Evolutionary conservation across 2,329 filamentous ascomycete genomes (phyloP).

Genomic region (Chrysoporthe cubensis): DNA sequence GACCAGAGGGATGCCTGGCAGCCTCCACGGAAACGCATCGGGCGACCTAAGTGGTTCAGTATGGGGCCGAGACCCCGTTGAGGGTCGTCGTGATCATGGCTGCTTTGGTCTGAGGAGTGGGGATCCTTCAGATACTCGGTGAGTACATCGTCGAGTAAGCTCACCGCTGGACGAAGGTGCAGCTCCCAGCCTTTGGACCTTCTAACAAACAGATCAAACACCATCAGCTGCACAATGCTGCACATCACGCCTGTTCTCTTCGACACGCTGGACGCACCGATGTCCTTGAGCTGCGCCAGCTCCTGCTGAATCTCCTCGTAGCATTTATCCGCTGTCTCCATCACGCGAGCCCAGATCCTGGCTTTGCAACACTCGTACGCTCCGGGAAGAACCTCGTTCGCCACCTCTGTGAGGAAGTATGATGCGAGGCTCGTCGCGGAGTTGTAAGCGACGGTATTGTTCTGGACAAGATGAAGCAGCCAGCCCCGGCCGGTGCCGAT

Average conservation of each 20-base stretch:
- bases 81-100: neutral
- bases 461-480: conserved; percentile 30
- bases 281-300: neutral
- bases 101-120: neutral
- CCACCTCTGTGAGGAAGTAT: conserved; percentile 30
- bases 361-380: neutral
- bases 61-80: neutral
- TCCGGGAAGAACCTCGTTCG: neutral
- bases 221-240: conserved; percentile 47
- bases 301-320: neutral
- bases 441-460: conserved; percentile 32
- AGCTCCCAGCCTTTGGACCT: conserved; percentile 47
- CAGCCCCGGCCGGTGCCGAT: conserved; percentile 30
- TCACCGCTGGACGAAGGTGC: conserved; percentile 40
- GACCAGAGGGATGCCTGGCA: neutral
- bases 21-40: neutral
- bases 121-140: neutral
- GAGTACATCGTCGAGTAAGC: neutral
- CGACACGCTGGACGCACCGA: conserved; percentile 24
- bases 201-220: conserved; percentile 42
- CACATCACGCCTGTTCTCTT: conserved; percentile 40
- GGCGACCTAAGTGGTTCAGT: neutral
- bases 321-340: neutral
- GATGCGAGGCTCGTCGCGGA: conserved; percentile 32
- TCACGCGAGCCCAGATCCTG: neutral